Evolutionary conservation across 108 stramenopile species (phyloP).

Genomic region (Cyclotella baltica): DNA sequence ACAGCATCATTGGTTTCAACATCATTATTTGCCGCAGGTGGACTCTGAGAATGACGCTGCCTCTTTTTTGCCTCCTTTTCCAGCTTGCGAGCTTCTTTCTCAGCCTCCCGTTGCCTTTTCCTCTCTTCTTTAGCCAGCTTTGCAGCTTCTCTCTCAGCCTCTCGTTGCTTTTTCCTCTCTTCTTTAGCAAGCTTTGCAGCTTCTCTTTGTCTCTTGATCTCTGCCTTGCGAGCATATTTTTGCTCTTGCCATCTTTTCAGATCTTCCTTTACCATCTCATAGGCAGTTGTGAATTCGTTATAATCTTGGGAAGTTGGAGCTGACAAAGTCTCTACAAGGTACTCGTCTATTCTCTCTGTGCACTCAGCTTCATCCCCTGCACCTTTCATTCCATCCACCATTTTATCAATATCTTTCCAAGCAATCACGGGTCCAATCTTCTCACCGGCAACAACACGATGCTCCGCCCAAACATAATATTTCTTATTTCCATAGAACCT

Average conservation of each 20-base stretch:
- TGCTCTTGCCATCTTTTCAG: neutral
- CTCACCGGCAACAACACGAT: conserved; percentile 11
- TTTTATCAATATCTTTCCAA: conserved; percentile 15
- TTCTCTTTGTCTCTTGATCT: conserved; percentile 15
- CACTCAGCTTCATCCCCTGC: neutral
- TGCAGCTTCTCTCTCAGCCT: neutral
- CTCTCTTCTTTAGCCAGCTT: conserved; percentile 20
- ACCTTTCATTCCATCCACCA: neutral
- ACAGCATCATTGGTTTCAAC: neutral
- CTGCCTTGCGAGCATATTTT: neutral
- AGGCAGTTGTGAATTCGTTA: conserved; percentile 12
- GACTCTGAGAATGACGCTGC: neutral
- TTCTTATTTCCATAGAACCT: conserved; percentile 10
- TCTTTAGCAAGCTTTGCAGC: conserved; percentile 16
- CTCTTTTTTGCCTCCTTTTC: neutral
- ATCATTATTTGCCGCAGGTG: neutral
- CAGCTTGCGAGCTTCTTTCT: neutral
- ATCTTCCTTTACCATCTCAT: conserved; percentile 10
- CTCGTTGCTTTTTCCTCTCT: conserved; percentile 10
- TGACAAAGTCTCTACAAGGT: neutral
- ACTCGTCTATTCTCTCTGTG: conserved; percentile 1
- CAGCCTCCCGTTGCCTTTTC: conserved; percentile 10
- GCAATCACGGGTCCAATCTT: conserved; percentile 13
- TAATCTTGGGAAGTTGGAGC: neutral
- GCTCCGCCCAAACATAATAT: conserved; percentile 19